phyloP scores from a whole-genome alignment of 805 yeast species.

The Starmerella powellii region DNA sequence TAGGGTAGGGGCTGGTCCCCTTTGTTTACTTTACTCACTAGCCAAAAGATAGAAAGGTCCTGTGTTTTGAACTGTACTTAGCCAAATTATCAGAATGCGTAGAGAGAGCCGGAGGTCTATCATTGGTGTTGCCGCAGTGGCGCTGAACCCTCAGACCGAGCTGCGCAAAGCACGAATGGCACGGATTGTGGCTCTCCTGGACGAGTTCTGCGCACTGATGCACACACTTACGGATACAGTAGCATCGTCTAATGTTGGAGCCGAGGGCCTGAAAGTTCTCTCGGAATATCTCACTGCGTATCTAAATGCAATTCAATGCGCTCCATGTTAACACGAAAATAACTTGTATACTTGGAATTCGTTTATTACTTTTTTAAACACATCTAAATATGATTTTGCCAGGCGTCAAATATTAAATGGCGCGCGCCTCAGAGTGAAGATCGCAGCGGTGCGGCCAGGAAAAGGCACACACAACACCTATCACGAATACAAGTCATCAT shows the following conservation, averaged over 20 bases:
- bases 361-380: background rate
- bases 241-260: background rate
- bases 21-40: no score
- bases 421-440: no score
- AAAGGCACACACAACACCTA: no score
- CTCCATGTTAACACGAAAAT: no score
- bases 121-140: background rate
- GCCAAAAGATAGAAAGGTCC: no score
- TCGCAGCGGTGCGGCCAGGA: no score
- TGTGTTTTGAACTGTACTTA: background rate
- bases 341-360: no score
- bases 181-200: background rate
- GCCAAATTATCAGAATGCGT: background rate
- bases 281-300: slow-evolving; percentile 1
- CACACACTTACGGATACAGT: background rate
- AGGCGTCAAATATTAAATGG: no score
- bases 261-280: slow-evolving; percentile 1
- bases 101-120: background rate
- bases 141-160: background rate
- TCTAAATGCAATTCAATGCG: background rate
- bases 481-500: slow-evolving; percentile 52
- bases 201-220: slow-evolving; percentile 2
- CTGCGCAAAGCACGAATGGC: slow-evolving; percentile 1
- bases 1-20: no score
- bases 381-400: background rate